These are phyloP conservation scores for Berberis thunbergii DNA, from an alignment of 164 flowering plant genomes.

Conservation along the genomic window DNA sequence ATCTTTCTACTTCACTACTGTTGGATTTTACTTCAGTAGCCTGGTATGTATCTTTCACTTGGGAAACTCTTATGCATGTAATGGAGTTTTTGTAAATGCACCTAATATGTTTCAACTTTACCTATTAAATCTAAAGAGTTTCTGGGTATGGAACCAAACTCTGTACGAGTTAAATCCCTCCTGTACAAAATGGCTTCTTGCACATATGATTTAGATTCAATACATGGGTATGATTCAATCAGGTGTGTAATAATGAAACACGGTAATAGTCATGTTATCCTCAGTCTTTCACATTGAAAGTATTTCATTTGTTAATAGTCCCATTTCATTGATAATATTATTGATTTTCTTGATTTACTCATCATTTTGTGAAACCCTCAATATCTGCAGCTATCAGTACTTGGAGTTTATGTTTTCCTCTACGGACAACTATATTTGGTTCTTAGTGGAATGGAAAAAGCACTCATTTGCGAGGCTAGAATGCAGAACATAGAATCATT, in stretches of 20 bases:
- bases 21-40: slow-evolving; percentile 84
- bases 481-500: slow-evolving; percentile 56
- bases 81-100: background rate
- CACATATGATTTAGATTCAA: too few relatives aligned
- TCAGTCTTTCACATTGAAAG: background rate
- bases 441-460: slow-evolving; percentile 80
- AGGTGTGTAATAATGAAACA: background rate
- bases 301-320: too few relatives aligned
- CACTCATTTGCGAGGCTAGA: slow-evolving; percentile 54
- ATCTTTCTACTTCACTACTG: slow-evolving; percentile 89
- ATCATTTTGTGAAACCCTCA: background rate
- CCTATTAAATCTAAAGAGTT: too few relatives aligned
- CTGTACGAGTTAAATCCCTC: too few relatives aligned
- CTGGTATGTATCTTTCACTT: slow-evolving; percentile 42
- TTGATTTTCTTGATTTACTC: background rate
- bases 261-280: too few relatives aligned
- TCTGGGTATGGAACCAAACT: too few relatives aligned
- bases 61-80: background rate
- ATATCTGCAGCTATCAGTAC: slow-evolving; percentile 58
- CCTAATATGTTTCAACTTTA: too few relatives aligned
- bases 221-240: background rate
- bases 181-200: too few relatives aligned
- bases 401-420: slow-evolving; percentile 85
- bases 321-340: too few relatives aligned
- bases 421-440: slow-evolving; percentile 90